A percentile compares a stretch with the other conserved stretches of the same genome.
phyloP scores from a whole-genome alignment of 2,329 filamentous ascomycete species.

The Diaporthe velutina region DNA sequence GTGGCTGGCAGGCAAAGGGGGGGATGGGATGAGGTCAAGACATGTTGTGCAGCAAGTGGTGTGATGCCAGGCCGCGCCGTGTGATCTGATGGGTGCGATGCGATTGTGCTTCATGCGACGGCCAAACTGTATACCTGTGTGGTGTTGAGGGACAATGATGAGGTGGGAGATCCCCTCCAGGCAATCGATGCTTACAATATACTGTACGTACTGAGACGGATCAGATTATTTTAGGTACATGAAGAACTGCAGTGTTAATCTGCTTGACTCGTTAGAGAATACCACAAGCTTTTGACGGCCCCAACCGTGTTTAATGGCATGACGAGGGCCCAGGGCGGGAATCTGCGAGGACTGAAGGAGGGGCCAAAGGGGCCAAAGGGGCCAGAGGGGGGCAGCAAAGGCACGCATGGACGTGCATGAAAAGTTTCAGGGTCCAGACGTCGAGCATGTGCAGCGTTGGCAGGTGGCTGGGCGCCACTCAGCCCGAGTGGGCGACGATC shows the following conservation, averaged over 20 bases:
- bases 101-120: not conserved
- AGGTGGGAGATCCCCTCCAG: too few species aligned
- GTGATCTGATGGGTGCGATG: not conserved
- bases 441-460: conserved; percentile 5
- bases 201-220: too few species aligned
- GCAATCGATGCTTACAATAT: too few species aligned
- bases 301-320: conserved; percentile 25
- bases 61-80: not conserved
- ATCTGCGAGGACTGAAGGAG: conserved; percentile 6
- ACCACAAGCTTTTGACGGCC: conserved; percentile 26
- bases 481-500: conserved; percentile 1
- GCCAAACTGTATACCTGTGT: not conserved
- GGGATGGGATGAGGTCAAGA: too few species aligned
- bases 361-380: too few species aligned
- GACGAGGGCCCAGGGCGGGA: not conserved
- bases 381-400: not conserved
- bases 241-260: not conserved
- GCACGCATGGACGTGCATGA: conserved; percentile 20
- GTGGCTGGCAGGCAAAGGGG: too few species aligned
- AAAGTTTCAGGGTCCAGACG: conserved; percentile 31
- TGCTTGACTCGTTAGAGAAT: conserved; percentile 21
- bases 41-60: not conserved
- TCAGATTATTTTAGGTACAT: too few species aligned
- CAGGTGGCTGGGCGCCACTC: conserved; percentile 27
- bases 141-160: not conserved